These are phyloP conservation scores for Ruellia speciosa DNA, from an alignment of 305 asterid species.

Conservation along the genomic window DNA sequence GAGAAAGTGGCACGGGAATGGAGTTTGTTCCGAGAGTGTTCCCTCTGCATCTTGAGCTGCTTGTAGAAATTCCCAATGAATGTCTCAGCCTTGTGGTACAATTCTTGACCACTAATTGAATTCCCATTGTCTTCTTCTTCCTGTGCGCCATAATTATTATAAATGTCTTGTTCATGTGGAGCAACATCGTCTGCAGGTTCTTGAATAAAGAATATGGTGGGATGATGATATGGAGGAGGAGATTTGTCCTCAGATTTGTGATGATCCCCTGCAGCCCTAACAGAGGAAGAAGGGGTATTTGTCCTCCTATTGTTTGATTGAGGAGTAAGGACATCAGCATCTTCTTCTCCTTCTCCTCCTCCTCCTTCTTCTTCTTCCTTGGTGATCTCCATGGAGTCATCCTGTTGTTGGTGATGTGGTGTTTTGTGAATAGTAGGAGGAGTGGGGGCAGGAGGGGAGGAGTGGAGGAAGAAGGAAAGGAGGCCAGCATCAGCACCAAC, in stretches of 20 bases:
- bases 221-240: not conserved
- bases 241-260: not conserved
- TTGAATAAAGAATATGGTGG: not conserved
- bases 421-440: too few relatives aligned
- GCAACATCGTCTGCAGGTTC: not conserved
- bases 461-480: not conserved
- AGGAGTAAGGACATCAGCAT: not conserved
- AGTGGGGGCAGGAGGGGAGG: not conserved
- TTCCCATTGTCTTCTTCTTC: not conserved
- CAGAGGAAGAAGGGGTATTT: too few relatives aligned
- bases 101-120: not conserved
- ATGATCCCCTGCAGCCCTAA: not conserved
- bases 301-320: not conserved
- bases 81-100: not conserved
- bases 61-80: not conserved
- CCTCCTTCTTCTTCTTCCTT: too few relatives aligned
- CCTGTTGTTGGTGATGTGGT: too few relatives aligned
- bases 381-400: too few relatives aligned
- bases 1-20: slow-evolving; percentile 4
- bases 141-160: not conserved
- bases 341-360: too few relatives aligned
- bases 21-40: slow-evolving; percentile 43
- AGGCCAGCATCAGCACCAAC: not conserved
- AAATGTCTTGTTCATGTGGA: too few relatives aligned
- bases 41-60: slow-evolving; percentile 20